Base-by-base conservation (phyloP, 2,329 filamentous ascomycete species). In the Nemania bipapillata region DNA sequence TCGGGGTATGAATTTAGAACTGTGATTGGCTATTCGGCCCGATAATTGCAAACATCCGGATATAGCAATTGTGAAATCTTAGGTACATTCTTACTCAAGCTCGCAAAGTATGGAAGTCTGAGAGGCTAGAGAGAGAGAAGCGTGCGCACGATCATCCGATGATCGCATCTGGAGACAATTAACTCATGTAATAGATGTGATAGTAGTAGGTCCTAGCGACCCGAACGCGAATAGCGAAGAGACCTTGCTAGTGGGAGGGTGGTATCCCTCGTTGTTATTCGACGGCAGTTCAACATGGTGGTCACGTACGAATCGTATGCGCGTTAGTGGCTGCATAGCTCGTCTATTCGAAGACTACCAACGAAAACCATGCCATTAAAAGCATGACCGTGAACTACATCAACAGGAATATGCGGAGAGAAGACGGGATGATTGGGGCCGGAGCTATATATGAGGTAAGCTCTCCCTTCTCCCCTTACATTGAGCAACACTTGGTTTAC, bases 11-110 rank as follows among this genome's bases (percentile, higher is more conserved):
- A 49, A 4, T 24, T 49, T 12, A 3, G 22, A 7, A 32, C 17
- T 30, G 17, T 56, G 37, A 47, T 45, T 45, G 24, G 50, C 35
- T 26, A 9, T 8, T 32, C 45, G 26, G 45, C 66, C 61, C 62
- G 66, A 53, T 68, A 45, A 65, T 45, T 68, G 65, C 65, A 68
- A 45, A 55, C 9, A 50, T 40, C 49, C 60, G 55, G 22, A 9
- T 59, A 45, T 45, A 45, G 15, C 20, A n/a, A 42, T 42, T 52
- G 47, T 52, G 57, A 61, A n/a, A n/a, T n/a, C n/a, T n/a, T 59
- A 45, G 15, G 15, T 45, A 45, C 15, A 45, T 17, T n/a, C 40
- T 4, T 12, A n/a, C 40, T n/a, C 12, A n/a, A 4, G 15, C 12
- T 45, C 40, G 40, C n/a, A n/a, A n/a, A n/a, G n/a, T n/a, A n/a